Conservation (phyloP, 371 early-diverging fungal genomes). For the Lichtheimia hyalospora region DNA sequence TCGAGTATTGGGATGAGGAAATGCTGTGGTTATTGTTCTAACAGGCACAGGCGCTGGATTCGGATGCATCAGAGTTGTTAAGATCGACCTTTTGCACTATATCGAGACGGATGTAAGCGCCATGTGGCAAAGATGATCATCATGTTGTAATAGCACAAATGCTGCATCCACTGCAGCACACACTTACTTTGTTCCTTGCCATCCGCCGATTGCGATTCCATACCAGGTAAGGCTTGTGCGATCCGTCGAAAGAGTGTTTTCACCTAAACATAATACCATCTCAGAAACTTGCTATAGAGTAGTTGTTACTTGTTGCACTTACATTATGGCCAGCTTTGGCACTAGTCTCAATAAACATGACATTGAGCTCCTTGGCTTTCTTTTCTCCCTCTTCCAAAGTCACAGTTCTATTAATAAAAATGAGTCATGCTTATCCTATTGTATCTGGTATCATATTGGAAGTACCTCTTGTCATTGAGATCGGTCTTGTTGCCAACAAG, state of each 20-base stretch:
- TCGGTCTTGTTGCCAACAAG: slow-evolving; percentile 99
- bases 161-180: background rate
- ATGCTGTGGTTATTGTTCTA: slow-evolving; percentile 8
- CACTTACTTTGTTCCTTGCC: slow-evolving; percentile 38
- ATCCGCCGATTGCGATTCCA: slow-evolving; percentile 59
- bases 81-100: slow-evolving; percentile 40
- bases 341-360: slow-evolving; percentile 96
- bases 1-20: too few relatives aligned
- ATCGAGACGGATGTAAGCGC: background rate
- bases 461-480: slow-evolving; percentile 84
- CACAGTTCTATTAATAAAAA: slow-evolving; percentile 63
- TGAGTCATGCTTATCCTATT: background rate
- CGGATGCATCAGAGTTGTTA: slow-evolving; percentile 15
- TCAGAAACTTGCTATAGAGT: background rate
- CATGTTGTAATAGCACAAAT: too few relatives aligned
- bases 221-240: slow-evolving; percentile 92
- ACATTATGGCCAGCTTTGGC: slow-evolving; percentile 97
- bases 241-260: slow-evolving; percentile 94
- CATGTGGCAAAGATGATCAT: background rate
- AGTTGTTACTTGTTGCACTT: slow-evolving; percentile 1
- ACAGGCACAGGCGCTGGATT: slow-evolving; percentile 37
- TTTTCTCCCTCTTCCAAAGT: slow-evolving; percentile 95
- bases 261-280: slow-evolving; percentile 31
- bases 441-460: background rate
- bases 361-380: slow-evolving; percentile 90